phyloP scores from a whole-genome alignment of 805 yeast species.

The Zygosaccharomyces bailii region DNA sequence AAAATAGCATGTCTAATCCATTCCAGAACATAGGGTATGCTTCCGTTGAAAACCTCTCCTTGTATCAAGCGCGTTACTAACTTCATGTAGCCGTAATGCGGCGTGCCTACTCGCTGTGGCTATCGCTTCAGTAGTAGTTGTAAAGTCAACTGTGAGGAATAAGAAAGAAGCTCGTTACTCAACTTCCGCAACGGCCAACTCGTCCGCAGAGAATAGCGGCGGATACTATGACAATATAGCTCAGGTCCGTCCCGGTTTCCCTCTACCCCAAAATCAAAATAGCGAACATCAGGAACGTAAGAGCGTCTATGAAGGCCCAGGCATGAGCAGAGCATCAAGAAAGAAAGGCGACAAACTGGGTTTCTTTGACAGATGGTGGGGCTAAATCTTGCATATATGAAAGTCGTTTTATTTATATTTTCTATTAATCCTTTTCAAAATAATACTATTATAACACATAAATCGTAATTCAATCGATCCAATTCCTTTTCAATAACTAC shows the following conservation, averaged over 20 bases:
- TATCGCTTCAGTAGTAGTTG: slow-evolving; percentile 26
- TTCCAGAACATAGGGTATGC: slow-evolving; percentile 34
- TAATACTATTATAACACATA: slow-evolving; percentile 1
- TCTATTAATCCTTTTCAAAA: background rate
- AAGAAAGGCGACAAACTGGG: slow-evolving; percentile 51
- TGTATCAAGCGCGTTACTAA: slow-evolving; percentile 7
- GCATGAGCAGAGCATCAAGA: slow-evolving; percentile 55
- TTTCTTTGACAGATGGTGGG: slow-evolving; percentile 21
- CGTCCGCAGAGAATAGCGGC: slow-evolving; percentile 9
- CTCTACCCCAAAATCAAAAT: slow-evolving; percentile 30
- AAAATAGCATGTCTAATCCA: slow-evolving; percentile 19
- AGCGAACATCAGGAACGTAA: slow-evolving; percentile 43
- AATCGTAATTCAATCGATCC: background rate
- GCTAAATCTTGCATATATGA: background rate
- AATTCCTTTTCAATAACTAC: slow-evolving; percentile 1
- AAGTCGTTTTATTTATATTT: background rate
- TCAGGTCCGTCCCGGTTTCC: slow-evolving; percentile 54
- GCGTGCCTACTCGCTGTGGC: slow-evolving; percentile 29
- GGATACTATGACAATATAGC: slow-evolving; percentile 38
- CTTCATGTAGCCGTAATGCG: slow-evolving; percentile 25
- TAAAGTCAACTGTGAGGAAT: slow-evolving; percentile 33
- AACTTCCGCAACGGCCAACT: slow-evolving; percentile 31
- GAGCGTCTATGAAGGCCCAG: slow-evolving; percentile 67
- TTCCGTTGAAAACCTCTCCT: background rate
- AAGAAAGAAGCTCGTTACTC: slow-evolving; percentile 37